Base-by-base conservation (phyloP, 495 filamentous ascomycete species). In the Penicillium maclennaniae region DNA sequence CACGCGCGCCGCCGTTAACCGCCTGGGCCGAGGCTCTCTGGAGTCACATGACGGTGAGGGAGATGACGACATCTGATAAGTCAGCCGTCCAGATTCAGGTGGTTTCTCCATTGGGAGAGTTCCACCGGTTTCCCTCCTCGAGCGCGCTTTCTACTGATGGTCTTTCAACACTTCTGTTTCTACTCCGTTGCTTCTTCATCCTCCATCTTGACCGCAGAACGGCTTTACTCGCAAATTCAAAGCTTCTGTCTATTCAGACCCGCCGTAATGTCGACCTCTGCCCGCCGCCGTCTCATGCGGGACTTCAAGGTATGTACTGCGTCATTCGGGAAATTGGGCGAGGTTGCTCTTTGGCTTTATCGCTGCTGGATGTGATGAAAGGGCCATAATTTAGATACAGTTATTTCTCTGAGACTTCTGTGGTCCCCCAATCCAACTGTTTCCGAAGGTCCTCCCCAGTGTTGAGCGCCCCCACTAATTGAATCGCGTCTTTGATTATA, bases 231-330 rank as follows among this genome's bases (percentile, higher is more conserved):
- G 19, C n/a, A 25, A 5, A 19, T 9, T 47, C 53, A 21, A 37
- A 45, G 42, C 16, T 43, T 36, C 40, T 49, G 16, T 38, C 40
- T 50, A 47, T 43, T 34, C 38, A 23, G 48, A 62, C 53, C 57
- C 54, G 59, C 57, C 58, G 59, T 63, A 26, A 97, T 97, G 92
- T 96, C 92, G 59, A 96, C 92, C 55, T 84, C 91, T 59, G 92
- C 92, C 52, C 89, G 92, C 62, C 89, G 92, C 62, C 91, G 92
- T 69, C 80, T 97, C 61, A 97, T 97, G 92, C 86, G 92, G 60
- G 92, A 97, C 77, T 96, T 97, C 80, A 97, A 96, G 88, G 92
- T 96, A 74, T 47, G 81, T 72, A 36, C 52, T 14, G 16, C 43
- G 55, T 52, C 44, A 49, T 12, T 28, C 36, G 5, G 19, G 44